Evolutionary conservation across 176 grass and related monocot species (phyloP).

Genomic region (Musa itinerans): DNA sequence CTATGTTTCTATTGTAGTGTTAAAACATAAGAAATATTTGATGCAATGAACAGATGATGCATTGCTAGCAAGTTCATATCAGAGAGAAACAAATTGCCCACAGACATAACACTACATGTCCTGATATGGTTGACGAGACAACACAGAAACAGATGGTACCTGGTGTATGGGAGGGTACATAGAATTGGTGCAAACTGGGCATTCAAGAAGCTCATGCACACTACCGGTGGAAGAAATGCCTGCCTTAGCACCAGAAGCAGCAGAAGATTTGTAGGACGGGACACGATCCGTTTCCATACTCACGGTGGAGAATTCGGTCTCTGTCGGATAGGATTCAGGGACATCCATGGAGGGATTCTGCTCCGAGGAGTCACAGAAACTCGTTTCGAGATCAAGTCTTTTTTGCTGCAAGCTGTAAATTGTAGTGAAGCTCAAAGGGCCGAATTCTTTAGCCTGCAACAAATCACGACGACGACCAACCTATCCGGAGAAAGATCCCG

Average conservation of each 20-base stretch:
- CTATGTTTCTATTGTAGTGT: no score
- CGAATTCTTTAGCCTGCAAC: background rate
- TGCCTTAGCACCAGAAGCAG: conserved; percentile 4
- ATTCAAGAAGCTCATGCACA: conserved; percentile 25
- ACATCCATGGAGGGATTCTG: background rate
- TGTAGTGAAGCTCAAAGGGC: background rate
- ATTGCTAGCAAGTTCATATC: no score
- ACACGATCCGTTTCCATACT: background rate
- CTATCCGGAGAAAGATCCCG: no score
- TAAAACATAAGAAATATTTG: no score
- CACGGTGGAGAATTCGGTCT: conserved; percentile 3
- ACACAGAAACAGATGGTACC: background rate
- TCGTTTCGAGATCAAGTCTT: background rate
- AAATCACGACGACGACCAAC: background rate
- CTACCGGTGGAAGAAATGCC: background rate
- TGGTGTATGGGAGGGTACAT: conserved; percentile 30
- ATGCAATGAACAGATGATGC: no score
- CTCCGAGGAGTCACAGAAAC: background rate
- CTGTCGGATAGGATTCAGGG: conserved; percentile 13
- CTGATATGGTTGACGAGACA: no score
- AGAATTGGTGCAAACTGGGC: conserved; percentile 23
- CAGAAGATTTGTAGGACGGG: conserved; percentile 1
- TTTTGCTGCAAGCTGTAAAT: background rate
- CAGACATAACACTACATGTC: no score
- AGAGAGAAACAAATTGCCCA: no score